Evolutionary conservation across 2,329 filamentous ascomycete genomes (phyloP).

Genomic region (Colletotrichum liriopes): DNA sequence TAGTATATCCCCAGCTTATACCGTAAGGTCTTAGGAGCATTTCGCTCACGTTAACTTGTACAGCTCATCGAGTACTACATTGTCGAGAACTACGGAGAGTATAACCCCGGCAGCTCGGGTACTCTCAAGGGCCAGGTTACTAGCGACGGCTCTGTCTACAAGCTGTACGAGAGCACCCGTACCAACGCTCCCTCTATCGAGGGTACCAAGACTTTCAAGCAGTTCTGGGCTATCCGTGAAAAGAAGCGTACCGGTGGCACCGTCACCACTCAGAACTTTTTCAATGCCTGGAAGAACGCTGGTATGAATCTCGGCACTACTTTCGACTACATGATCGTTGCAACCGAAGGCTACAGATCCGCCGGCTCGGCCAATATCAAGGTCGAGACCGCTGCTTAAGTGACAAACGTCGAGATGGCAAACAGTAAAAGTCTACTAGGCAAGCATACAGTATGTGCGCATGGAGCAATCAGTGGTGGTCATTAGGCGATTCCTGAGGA

Average conservation of each 20-base stretch:
- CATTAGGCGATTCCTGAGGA: background rate
- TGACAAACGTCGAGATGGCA: background rate
- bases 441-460: background rate
- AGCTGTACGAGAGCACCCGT: conserved; percentile 55
- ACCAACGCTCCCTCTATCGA: conserved; percentile 63
- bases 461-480: background rate
- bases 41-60: background rate
- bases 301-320: conserved; percentile 64
- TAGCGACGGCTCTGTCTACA: conserved; percentile 56
- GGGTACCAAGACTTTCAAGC: conserved; percentile 66
- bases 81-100: conserved; percentile 56
- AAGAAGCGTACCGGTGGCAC: conserved; percentile 66
- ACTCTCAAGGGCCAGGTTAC: conserved; percentile 53
- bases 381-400: conserved; percentile 50
- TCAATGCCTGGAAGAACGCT: conserved; percentile 66
- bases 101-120: conserved; percentile 54
- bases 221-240: conserved; percentile 68
- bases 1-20: conserved; percentile 29
- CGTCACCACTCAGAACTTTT: conserved; percentile 66
- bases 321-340: conserved; percentile 68
- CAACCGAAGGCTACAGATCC: conserved; percentile 69
- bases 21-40: no score
- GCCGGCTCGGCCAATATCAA: conserved; percentile 64
- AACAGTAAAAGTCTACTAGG: rapidly evolving
- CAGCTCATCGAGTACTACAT: conserved; percentile 44